Conservation (phyloP, 495 filamentous ascomycete genomes). For the Pyrenula aspistea region DNA sequence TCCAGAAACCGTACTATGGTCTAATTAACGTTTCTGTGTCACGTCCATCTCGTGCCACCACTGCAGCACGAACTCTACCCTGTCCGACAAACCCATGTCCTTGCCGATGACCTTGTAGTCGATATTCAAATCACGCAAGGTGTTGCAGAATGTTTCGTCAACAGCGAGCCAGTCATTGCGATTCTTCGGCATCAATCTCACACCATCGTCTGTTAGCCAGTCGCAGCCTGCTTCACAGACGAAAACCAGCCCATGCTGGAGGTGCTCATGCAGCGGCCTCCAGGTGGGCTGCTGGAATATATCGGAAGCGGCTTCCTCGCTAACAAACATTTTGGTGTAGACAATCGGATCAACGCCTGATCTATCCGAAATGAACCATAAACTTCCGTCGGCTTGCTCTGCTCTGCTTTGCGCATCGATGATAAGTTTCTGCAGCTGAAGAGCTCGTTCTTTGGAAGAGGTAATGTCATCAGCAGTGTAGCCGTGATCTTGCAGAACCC, state of each 20-base stretch:
- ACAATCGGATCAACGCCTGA: constrained; percentile 36
- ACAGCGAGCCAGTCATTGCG: constrained; percentile 23
- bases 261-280: constrained; percentile 19
- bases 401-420: constrained; percentile 27
- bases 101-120: constrained; percentile 6
- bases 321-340: constrained; percentile 27
- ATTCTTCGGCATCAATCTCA: constrained; percentile 34
- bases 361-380: constrained; percentile 38
- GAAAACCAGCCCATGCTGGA: constrained; percentile 25
- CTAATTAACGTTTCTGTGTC: too few relatives aligned
- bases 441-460: constrained; percentile 10
- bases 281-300: constrained; percentile 19
- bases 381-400: constrained; percentile 14
- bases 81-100: not conserved
- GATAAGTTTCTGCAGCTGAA: constrained; percentile 31
- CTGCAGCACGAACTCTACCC: not conserved
- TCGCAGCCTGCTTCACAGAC: constrained; percentile 28
- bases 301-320: constrained; percentile 13
- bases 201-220: constrained; percentile 37
- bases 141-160: constrained; percentile 15
- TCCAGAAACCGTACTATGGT: too few relatives aligned
- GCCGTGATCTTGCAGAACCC: constrained; percentile 21
- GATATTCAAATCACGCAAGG: constrained; percentile 10
- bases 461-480: constrained; percentile 29
- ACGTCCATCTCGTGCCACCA: not conserved